Base-by-base conservation (phyloP, 2,329 filamentous ascomycete species). In the Cordyceps militaris region DNA sequence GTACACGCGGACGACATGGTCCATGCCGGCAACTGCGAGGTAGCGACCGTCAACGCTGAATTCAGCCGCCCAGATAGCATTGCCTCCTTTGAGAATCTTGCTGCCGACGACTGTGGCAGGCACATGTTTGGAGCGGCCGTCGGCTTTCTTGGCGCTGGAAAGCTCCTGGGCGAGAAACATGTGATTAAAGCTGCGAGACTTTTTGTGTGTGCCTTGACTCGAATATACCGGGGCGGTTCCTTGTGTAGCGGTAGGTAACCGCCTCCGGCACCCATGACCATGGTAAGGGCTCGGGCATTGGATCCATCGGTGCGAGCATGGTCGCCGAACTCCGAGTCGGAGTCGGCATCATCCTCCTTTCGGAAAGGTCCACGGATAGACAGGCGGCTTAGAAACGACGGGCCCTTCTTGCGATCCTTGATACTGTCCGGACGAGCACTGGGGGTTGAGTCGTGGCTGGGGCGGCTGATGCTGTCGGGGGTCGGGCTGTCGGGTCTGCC, bases 11-110 rank as follows among this genome's bases (percentile, higher is more conserved):
- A 99, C 85, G 16, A 92, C 80, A 62, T 84, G 84, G 69, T 97
- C 94, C 63, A 93, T 89, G 4, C 94, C 94, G 11, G 89, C 94
- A n/a, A 91, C 91, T 6, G 94, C 94, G 19, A 99, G 77, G 69
- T 92, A 96, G 66, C 81, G 89, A 5, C 94, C 94, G 73, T 97
- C 93, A 60, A 87, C 87, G 66, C 93, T 97, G 67, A 97, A 97
- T 66, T 94, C 89, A 62, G 90, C 84, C 0, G 93, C 87, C 94
- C 94, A 99, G 34, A 96, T 86, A 0, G 94, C 91, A 60, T 88
- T 82, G 38, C 77, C 78, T 8, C 74, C 75, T 43, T 73, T 71
- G 3, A 73, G 62, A 34, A 74, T 69, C 61, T 72, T 75, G 59
- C 71, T 75, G 47, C 73, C 74, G 13, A 73, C 69, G 14, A 70